These are phyloP conservation scores for Bolboschoenus planiculmis DNA, from an alignment of 176 grass and related monocot genomes.

Conservation along the genomic window DNA sequence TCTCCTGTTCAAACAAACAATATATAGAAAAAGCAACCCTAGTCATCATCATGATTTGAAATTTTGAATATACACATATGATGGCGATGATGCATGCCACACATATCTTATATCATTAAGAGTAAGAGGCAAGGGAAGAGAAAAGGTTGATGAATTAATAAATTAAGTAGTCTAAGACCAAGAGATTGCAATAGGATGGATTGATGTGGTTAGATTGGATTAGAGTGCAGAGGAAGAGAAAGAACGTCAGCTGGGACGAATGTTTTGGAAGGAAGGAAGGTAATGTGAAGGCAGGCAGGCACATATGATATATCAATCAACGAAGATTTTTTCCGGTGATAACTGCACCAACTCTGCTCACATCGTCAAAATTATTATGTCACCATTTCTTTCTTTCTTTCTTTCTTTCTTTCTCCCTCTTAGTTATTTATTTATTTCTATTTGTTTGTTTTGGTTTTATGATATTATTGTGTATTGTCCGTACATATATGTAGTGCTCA, in stretches of 20 bases:
- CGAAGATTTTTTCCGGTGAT: constrained; percentile 13
- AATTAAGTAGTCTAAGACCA: not conserved
- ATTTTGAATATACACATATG: not conserved
- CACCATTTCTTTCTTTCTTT: not conserved
- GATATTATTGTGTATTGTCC: not conserved
- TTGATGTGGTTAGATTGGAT: too few species aligned
- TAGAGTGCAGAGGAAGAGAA: not conserved
- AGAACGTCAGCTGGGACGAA: constrained; percentile 18
- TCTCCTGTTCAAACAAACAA: not conserved
- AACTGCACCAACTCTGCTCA: constrained; percentile 6
- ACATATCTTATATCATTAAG: not conserved
- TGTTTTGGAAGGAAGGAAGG: constrained; percentile 10
- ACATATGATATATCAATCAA: too few species aligned
- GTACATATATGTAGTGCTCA: not conserved
- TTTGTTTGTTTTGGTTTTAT: not conserved
- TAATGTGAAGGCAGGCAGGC: constrained; percentile 6
- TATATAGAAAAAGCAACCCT: not conserved
- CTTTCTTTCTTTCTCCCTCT: not conserved
- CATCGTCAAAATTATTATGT: constrained; percentile 7
- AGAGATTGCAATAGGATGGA: too few species aligned
- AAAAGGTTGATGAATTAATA: too few species aligned
- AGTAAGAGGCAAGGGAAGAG: not conserved
- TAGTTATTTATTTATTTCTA: too few species aligned
- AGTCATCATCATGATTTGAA: not conserved
- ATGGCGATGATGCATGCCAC: not conserved